Percentiles rank a stretch among this genome's conserved stretches.
phyloP scores from a whole-genome alignment of 495 filamentous ascomycete species.

The Podospora tetraspora region DNA sequence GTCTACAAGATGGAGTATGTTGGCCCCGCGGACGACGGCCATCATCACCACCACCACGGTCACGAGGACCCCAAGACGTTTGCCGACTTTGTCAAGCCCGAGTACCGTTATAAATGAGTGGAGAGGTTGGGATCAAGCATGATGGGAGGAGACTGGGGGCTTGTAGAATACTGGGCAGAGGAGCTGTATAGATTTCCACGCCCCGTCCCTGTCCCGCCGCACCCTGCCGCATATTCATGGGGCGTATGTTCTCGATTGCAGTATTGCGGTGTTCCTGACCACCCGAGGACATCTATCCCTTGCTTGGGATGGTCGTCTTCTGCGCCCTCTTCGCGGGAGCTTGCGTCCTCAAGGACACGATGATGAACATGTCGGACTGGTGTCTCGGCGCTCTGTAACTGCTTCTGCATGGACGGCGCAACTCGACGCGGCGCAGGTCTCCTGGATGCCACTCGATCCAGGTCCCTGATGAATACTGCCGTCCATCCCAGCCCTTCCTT shows the following conservation, averaged over 20 bases:
- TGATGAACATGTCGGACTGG: background rate
- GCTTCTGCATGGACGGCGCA: background rate
- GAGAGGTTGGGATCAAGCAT: background rate
- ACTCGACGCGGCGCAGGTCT: background rate
- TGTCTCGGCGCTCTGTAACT: background rate
- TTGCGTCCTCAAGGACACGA: background rate
- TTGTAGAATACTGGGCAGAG: constrained; percentile 16
- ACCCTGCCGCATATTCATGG: background rate
- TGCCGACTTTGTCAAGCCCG: constrained; percentile 83
- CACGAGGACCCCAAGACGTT: constrained; percentile 85
- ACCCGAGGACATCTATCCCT: background rate
- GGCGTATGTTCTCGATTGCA: background rate
- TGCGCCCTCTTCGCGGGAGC: background rate
- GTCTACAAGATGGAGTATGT: constrained; percentile 97
- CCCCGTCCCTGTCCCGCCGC: background rate
- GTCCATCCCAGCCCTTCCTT: constrained; percentile 2
- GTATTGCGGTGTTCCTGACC: background rate
- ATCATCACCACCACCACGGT: constrained; percentile 50
- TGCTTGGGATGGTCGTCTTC: background rate
- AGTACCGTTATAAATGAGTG: constrained; percentile 65
- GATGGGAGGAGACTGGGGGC: constrained; percentile 8
- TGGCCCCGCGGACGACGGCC: constrained; percentile 65
- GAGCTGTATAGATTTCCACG: constrained; percentile 19
- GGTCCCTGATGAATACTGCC: background rate
- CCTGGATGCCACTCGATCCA: background rate